Percentiles rank a stretch among this genome's conserved stretches.
Evolutionary conservation across 345 rosid species (phyloP).

Genomic region (Excoecaria cochinchinensis): DNA sequence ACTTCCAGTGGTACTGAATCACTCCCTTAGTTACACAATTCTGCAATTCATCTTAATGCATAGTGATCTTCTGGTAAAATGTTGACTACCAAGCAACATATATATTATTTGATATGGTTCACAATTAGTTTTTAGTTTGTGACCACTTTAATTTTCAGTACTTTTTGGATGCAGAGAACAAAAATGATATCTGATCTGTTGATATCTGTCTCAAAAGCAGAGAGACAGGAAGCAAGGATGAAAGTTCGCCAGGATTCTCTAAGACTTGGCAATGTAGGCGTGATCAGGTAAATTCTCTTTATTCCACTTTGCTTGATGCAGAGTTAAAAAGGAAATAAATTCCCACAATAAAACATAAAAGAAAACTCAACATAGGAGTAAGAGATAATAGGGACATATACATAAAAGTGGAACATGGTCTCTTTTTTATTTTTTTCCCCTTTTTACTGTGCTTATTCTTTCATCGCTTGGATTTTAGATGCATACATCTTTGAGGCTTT

Average conservation of each 20-base stretch:
- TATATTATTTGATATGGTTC: background rate
- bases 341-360: too few species aligned
- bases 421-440: too few species aligned
- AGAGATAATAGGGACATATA: too few species aligned
- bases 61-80: conserved; percentile 1
- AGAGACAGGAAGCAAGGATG: conserved; percentile 96
- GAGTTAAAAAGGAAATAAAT: background rate
- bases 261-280: conserved; percentile 96
- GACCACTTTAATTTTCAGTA: conserved; percentile 11
- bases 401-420: too few species aligned
- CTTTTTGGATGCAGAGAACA: conserved; percentile 62
- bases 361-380: too few species aligned
- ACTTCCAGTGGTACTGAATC: background rate
- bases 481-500: background rate
- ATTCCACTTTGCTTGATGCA: background rate
- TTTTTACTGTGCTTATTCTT: too few species aligned
- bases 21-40: background rate
- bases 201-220: conserved; percentile 92
- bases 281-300: conserved; percentile 61
- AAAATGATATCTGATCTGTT: conserved; percentile 89
- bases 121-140: background rate
- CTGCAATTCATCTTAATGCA: conserved; percentile 1
- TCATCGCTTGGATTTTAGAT: background rate
- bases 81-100: background rate
- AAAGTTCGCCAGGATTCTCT: conserved; percentile 95